Base-by-base conservation (phyloP, 192 early-diverging fungal genomes). In the Coemansia sp. region DNA sequence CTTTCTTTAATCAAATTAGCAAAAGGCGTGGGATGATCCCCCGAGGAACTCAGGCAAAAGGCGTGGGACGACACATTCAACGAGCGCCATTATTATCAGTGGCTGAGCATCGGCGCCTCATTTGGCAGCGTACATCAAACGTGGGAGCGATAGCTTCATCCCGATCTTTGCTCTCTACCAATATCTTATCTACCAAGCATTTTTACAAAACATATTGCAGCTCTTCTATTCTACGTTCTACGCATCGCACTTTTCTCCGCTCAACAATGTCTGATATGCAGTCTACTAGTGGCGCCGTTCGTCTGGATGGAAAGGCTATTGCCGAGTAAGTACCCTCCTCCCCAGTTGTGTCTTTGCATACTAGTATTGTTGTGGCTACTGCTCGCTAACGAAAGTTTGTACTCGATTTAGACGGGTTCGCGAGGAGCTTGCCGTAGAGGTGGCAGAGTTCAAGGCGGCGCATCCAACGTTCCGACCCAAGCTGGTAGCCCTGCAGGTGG, bases 401-500 rank as follows among this genome's bases (percentile, higher is more conserved):
- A 22, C 43, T 29, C 18, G 39, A 16, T 47, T 44, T 78, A 78
- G 71, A 40, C 63, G 71, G 60, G 80, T 96, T 60, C 93, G 91
- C 43, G 84, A 75, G 24, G 73, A 88, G 58, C 87, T 96, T 34
- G 86, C 89, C 59, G 50, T 60, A 15, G 88, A 91, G 58, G 89
- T 99, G 60, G 70, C 80, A 9, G 84, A 83, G 27, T 85, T 90
- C 66, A 85, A 88, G 64, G 74, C 59, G 29, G 70, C 75, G 43
- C 84, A 93, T 65, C 88, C 90, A 63, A 75, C 82, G 39, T 95
- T 95, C 70, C 76, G 74, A 38, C 95, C 97, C 29, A 91, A 92
- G 50, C 86, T 99, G 0, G 87, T 92, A 12, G 91, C 97, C 32
- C 82, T 99, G 32, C 95, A 99, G 83, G 92, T 99, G 16, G 98